Conservation (phyloP, 371 early-diverging fungal species). For the Mortierella sp. region DNA sequence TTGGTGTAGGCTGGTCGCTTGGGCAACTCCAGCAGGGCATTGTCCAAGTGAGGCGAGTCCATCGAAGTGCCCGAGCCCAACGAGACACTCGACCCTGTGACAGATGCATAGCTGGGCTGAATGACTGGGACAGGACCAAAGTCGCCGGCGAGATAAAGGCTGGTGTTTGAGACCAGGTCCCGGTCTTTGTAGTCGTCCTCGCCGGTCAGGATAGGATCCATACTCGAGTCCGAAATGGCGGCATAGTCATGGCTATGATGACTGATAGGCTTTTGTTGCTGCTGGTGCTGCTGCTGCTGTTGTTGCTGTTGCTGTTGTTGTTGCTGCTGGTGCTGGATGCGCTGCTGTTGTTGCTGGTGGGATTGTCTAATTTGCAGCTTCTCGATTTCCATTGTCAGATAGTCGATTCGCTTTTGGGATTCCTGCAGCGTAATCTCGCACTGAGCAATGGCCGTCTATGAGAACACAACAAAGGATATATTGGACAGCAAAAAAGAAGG, state of each 20-base stretch:
- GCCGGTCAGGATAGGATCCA: slow-evolving; percentile 52
- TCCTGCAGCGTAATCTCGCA: slow-evolving; percentile 86
- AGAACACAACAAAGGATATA: not conserved
- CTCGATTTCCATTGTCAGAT: slow-evolving; percentile 78
- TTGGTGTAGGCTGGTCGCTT: slow-evolving; percentile 65
- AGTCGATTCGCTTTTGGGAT: slow-evolving; percentile 85
- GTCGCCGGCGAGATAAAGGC: slow-evolving; percentile 47
- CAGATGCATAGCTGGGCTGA: slow-evolving; percentile 23
- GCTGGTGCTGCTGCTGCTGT: slow-evolving; percentile 30
- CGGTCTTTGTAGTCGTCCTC: slow-evolving; percentile 57
- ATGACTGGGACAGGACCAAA: slow-evolving; percentile 52
- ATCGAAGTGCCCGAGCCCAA: slow-evolving; percentile 34
- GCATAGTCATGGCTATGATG: slow-evolving; percentile 25
- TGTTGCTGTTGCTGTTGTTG: slow-evolving; percentile 59
- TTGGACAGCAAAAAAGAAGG: not conserved
- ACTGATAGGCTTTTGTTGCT: slow-evolving; percentile 9
- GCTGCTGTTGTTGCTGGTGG: slow-evolving; percentile 60
- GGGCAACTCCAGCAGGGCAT: slow-evolving; percentile 36
- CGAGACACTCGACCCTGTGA: slow-evolving; percentile 39
- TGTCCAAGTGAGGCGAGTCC: slow-evolving; percentile 43
- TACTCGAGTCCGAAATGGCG: slow-evolving; percentile 47
- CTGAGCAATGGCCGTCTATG: slow-evolving; percentile 65
- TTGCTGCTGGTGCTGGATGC: slow-evolving; percentile 62
- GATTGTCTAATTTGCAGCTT: slow-evolving; percentile 67
- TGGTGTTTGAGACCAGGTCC: slow-evolving; percentile 35